These are phyloP conservation scores for Didymella arachidicola DNA, from an alignment of 2,329 filamentous ascomycete species.

Conservation along the genomic window DNA sequence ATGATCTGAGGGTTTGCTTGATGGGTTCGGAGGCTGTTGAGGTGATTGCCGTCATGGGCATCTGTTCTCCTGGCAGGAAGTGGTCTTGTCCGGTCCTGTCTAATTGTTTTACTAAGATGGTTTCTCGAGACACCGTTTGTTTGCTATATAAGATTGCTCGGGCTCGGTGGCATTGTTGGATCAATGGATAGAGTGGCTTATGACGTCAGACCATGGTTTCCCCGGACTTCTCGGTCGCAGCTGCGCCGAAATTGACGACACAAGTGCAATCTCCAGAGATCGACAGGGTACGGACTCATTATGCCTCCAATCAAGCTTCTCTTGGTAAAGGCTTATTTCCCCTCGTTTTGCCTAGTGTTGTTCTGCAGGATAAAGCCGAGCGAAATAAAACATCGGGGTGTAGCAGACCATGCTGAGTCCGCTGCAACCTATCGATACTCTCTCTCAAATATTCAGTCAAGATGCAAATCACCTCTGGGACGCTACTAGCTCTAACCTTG, in stretches of 20 bases:
- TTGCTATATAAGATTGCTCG: not conserved
- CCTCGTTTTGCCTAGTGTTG: not conserved
- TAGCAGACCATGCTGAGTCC: too few species aligned
- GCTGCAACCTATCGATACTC: not conserved
- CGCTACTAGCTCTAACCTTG: not conserved
- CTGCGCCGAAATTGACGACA: constrained; percentile 4
- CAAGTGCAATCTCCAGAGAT: not conserved
- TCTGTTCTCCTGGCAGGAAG: too few species aligned
- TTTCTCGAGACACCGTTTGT: not conserved
- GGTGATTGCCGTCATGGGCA: too few species aligned
- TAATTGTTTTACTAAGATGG: too few species aligned
- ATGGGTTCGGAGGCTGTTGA: too few species aligned
- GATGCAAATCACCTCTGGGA: not conserved
- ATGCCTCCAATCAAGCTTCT: constrained; percentile 15
- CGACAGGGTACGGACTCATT: not conserved
- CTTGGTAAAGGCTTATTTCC: constrained; percentile 6
- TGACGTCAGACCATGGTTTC: constrained; percentile 4
- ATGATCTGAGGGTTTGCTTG: too few species aligned
- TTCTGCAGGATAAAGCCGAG: too few species aligned
- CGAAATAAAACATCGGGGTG: not conserved
- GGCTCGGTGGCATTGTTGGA: not conserved
- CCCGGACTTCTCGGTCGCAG: not conserved
- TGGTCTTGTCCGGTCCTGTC: too few species aligned
- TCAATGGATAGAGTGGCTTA: not conserved
- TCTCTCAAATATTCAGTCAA: not conserved